Evolutionary conservation across 257 asterid species (phyloP).

Genomic region (Galeopsis tetrahit): DNA sequence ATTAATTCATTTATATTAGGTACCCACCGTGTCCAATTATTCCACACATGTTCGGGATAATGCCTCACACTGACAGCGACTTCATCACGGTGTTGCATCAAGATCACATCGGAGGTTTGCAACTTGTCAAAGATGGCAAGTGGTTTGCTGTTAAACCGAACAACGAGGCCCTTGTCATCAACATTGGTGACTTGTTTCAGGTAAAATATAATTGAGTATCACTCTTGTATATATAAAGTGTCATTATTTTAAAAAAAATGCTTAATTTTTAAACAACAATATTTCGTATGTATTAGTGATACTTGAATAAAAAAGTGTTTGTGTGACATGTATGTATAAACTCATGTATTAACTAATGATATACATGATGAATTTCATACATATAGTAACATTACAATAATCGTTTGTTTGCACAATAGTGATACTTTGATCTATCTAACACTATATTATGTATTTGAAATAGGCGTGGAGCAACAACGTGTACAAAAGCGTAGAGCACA

Average conservation of each 20-base stretch:
- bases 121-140: constrained; percentile 73
- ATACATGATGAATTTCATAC: neutral
- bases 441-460: neutral
- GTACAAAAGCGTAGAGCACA: constrained; percentile 82
- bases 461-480: constrained; percentile 97
- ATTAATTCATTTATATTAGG: too few relatives aligned
- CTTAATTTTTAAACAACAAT: too few relatives aligned
- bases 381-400: too few relatives aligned
- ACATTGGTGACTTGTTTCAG: constrained; percentile 90
- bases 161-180: constrained; percentile 73
- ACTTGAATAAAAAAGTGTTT: too few relatives aligned
- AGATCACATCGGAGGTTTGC: constrained; percentile 86
- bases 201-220: constrained; percentile 28
- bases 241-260: too few relatives aligned
- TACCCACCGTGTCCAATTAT: constrained; percentile 70
- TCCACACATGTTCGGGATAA: constrained; percentile 68
- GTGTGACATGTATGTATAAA: too few relatives aligned
- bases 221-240: too few relatives aligned
- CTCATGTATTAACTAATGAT: too few relatives aligned
- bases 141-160: constrained; percentile 97
- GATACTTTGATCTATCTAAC: too few relatives aligned
- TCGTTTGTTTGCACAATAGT: too few relatives aligned
- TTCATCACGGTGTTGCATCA: constrained; percentile 86
- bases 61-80: constrained; percentile 96
- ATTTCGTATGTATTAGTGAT: too few relatives aligned